Evolutionary conservation across 208 protist genomes (phyloP).

Genomic region (Wallacemonas sp.): DNA sequence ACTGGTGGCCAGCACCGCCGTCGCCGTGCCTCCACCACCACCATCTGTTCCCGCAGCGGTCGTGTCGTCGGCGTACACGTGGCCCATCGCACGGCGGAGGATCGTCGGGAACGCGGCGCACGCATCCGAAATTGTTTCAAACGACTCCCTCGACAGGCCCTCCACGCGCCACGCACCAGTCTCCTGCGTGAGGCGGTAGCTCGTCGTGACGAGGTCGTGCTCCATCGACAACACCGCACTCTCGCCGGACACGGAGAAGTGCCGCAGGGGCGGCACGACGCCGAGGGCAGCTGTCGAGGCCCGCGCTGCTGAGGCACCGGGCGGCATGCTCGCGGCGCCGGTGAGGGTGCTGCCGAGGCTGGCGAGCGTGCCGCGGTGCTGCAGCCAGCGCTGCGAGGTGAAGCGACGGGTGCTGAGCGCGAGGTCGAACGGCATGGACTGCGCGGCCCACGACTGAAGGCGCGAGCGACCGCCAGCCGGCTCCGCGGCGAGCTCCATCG

Average conservation of each 20-base stretch:
- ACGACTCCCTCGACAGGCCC: conserved; percentile 68
- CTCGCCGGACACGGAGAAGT: neutral
- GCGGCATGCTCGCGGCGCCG: conserved; percentile 1
- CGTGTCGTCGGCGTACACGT: neutral
- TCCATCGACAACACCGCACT: neutral
- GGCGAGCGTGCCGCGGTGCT: conserved; percentile 13
- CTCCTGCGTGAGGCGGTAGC: conserved; percentile 64
- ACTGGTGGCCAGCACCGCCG: neutral
- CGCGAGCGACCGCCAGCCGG: neutral
- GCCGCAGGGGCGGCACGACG: neutral
- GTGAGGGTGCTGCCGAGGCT: conserved; percentile 9
- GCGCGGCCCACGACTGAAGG: conserved; percentile 6
- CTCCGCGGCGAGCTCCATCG: neutral
- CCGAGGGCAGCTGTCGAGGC: too few relatives aligned
- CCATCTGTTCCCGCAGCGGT: neutral
- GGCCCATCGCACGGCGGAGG: conserved; percentile 30
- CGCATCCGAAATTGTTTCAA: conserved; percentile 66
- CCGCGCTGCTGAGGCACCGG: too few relatives aligned
- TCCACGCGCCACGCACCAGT: conserved; percentile 78
- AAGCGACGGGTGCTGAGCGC: conserved; percentile 12
- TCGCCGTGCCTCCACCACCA: neutral
- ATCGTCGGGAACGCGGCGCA: conserved; percentile 70
- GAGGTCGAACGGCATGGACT: conserved; percentile 6
- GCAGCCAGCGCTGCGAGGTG: conserved; percentile 8
- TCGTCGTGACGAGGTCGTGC: conserved; percentile 25